Conservation (phyloP, 192 early-diverging fungal species). For the Coemansia sp. region DNA sequence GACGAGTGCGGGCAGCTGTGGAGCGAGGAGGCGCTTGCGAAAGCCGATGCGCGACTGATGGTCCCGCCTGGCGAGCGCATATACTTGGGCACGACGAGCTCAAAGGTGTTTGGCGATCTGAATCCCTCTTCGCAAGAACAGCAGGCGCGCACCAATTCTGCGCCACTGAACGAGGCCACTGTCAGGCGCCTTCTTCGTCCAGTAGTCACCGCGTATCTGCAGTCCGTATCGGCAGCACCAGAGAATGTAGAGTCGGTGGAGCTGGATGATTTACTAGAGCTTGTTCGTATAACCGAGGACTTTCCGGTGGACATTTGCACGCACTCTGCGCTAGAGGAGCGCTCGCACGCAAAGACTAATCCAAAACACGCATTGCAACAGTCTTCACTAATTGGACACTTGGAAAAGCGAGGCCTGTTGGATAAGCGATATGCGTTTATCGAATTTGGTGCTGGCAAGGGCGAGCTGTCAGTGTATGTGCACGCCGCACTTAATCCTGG, state of each 20-base stretch:
- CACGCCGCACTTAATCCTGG: constrained; percentile 35
- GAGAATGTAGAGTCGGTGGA: not conserved
- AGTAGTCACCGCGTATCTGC: constrained; percentile 8
- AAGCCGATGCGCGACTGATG: constrained; percentile 26
- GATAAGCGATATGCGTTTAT: constrained; percentile 60
- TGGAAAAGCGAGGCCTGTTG: constrained; percentile 63
- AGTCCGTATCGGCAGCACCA: not conserved
- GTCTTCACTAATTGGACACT: constrained; percentile 80
- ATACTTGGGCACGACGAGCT: not conserved
- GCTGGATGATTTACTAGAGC: constrained; percentile 16
- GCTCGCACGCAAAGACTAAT: constrained; percentile 7
- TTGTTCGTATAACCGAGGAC: constrained; percentile 16
- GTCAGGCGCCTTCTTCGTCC: constrained; percentile 8
- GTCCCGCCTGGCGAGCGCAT: constrained; percentile 27
- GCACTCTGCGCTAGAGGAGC: constrained; percentile 11
- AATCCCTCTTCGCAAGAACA: not conserved
- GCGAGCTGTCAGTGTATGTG: constrained; percentile 56
- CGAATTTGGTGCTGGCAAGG: constrained; percentile 81
- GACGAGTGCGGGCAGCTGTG: constrained; percentile 10
- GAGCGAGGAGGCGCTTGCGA: constrained; percentile 27
- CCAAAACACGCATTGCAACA: constrained; percentile 63
- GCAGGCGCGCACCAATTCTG: not conserved
- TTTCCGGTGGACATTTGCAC: constrained; percentile 13
- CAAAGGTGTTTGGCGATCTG: constrained; percentile 6
- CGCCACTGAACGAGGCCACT: not conserved